Conservation (phyloP, 257 asterid species). For the Solanum pennellii region DNA sequence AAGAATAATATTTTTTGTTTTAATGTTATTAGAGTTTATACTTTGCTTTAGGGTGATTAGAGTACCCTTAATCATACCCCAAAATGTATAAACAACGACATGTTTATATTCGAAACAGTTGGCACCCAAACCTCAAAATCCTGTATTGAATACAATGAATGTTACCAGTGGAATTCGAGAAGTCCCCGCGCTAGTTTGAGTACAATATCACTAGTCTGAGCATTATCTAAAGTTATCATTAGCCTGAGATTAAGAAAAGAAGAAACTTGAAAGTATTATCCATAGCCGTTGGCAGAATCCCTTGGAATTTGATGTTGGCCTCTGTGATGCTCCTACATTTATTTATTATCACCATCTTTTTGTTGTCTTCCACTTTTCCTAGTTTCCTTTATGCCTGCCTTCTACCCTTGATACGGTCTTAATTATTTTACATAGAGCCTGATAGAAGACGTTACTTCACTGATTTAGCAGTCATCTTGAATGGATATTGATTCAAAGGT, state of each 20-base stretch:
- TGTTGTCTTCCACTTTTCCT: neutral
- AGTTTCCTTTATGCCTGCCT: neutral
- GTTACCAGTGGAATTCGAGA: neutral
- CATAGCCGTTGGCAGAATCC: neutral
- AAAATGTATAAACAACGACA: neutral
- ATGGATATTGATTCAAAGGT: slow-evolving; percentile 7
- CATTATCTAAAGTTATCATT: neutral
- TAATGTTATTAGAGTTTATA: neutral
- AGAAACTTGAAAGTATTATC: neutral
- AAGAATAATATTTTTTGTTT: neutral
- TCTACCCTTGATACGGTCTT: neutral
- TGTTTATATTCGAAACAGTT: neutral
- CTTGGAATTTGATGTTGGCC: neutral
- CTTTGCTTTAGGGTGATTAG: neutral
- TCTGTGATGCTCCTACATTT: neutral
- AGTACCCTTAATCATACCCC: neutral
- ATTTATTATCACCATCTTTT: neutral
- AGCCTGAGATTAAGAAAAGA: neutral
- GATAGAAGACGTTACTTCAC: neutral
- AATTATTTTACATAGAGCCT: neutral
- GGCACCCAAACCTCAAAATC: neutral
- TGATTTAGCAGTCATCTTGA: neutral
- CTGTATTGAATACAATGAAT: neutral
- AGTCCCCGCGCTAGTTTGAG: neutral
- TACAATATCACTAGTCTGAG: neutral